Evolutionary conservation across 164 flowering plant species (phyloP).

Genomic region (Magnolia changhungtana): DNA sequence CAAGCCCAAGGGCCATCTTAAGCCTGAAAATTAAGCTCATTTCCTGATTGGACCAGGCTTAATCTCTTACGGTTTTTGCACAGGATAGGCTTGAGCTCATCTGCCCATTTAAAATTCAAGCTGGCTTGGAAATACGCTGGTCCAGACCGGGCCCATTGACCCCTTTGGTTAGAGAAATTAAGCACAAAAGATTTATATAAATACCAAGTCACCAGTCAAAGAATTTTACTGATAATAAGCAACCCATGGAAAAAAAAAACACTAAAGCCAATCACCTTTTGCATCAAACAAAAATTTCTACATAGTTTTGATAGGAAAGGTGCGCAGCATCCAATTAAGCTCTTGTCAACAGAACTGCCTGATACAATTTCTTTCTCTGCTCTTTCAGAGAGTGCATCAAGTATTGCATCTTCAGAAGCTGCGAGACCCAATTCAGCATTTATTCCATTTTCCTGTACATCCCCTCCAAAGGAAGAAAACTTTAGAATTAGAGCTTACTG

Average conservation of each 20-base stretch:
- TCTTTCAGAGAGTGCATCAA: slow-evolving; percentile 72
- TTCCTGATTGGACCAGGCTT: not conserved
- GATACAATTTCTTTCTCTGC: slow-evolving; percentile 90
- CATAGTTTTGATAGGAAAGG: slow-evolving; percentile 83
- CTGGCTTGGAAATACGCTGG: not conserved
- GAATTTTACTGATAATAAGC: not conserved
- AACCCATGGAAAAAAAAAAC: not conserved
- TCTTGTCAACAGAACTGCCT: slow-evolving; percentile 48
- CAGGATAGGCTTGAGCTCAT: not conserved
- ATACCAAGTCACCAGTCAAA: not conserved
- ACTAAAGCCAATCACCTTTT: slow-evolving; percentile 51
- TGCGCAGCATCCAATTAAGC: slow-evolving; percentile 76
- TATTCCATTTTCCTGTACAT: slow-evolving; percentile 63
- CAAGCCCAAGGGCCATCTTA: not conserved
- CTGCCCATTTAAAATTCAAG: not conserved
- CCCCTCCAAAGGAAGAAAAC: slow-evolving; percentile 4
- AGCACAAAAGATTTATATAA: too few species aligned
- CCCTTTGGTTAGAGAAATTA: not conserved
- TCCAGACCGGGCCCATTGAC: not conserved
- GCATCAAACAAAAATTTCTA: slow-evolving; percentile 74
- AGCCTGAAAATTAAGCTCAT: not conserved
- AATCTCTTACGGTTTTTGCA: not conserved
- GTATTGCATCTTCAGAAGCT: slow-evolving; percentile 83
- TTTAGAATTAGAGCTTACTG: not conserved
- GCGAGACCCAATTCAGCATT: slow-evolving; percentile 87